Conservation (phyloP, 2,329 filamentous ascomycete genomes). For the Nemania serpens region DNA sequence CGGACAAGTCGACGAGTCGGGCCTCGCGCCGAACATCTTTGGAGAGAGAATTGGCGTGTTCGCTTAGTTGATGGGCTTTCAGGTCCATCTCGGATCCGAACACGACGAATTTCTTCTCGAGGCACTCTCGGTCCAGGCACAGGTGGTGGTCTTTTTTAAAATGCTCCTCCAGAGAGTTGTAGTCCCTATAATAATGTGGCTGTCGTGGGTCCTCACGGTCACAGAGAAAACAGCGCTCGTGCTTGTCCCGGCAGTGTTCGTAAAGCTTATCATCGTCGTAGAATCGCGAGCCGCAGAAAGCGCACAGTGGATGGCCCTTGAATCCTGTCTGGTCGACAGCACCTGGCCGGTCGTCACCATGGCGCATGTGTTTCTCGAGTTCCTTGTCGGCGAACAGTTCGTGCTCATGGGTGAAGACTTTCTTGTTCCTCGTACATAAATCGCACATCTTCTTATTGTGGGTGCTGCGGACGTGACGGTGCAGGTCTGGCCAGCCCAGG, state of each 20-base stretch:
- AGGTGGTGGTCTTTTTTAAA: constrained; percentile 87
- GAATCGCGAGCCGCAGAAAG: constrained; percentile 88
- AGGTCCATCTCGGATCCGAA: constrained; percentile 95
- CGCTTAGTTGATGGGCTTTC: constrained; percentile 87
- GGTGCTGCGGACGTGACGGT: constrained; percentile 77
- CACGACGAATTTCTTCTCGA: constrained; percentile 97
- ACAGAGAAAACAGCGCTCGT: constrained; percentile 94
- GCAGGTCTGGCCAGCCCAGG: constrained; percentile 74
- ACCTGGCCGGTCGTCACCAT: constrained; percentile 89
- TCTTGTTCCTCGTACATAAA: constrained; percentile 80
- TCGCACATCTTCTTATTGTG: constrained; percentile 73
- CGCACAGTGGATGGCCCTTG: constrained; percentile 92
- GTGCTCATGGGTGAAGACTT: constrained; percentile 98
- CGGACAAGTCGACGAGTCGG: constrained; percentile 81
- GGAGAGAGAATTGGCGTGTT: constrained; percentile 77
- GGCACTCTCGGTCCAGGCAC: constrained; percentile 82
- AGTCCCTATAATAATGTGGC: constrained; percentile 91
- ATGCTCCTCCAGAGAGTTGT: constrained; percentile 82
- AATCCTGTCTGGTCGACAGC: constrained; percentile 93
- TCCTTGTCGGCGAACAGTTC: constrained; percentile 84
- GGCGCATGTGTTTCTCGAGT: constrained; percentile 83
- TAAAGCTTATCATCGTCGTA: constrained; percentile 97
- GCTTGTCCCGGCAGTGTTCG: constrained; percentile 88
- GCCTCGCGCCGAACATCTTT: constrained; percentile 86
- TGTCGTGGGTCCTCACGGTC: constrained; percentile 71